Base-by-base conservation (phyloP, 805 yeast genomes). In the Hanseniaspora osmophila region DNA sequence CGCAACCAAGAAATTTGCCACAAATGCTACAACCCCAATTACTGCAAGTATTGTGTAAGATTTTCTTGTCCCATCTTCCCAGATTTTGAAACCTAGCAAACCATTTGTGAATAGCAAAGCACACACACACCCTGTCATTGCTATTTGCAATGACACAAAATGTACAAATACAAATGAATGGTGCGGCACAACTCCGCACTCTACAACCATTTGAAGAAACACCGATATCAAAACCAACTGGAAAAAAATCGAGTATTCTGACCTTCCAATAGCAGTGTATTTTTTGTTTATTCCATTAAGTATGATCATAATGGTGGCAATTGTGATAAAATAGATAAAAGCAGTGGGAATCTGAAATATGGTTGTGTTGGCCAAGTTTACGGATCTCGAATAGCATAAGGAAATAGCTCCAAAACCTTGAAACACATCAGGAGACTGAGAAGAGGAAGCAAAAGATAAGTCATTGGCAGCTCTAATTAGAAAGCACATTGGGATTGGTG, bases 181-280 rank as follows among this genome's bases (percentile, higher is more conserved):
- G 1, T 95, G 92, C 1, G 97, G 95, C 11, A 84, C 73, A 1
- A 90, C 96, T 16, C 97, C 97, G 51, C 94, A 79, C 57, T 90
- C 95, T 4, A 86, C 94, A 18, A 90, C 73, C 42, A 90, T 67
- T 2, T 88, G 72, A 49, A 80, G 65, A 13, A 83, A 70, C 6
- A 77, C 71, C 51, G 83, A 69, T 1, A 74, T 67, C 30, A 80
- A 66, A 49, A 72, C 70, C 38, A 75, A 55, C 62, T 80, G 77
- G 61, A 78, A 80, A 57, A 84, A 80, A 52, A 74, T 75, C 45
- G 85, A 63, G 78, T 87, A 82, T 58, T 92, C 98, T 11, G 77
- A 70, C 49, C 97, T 71, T 3, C 96, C 97, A 48, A 92, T 88
- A 11, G 97, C 96, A 0, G 98, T 92, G 59, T 84, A 88, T 67